These are phyloP conservation scores for Pyronema omphalodes DNA, from an alignment of 495 filamentous ascomycete genomes.

Conservation along the genomic window DNA sequence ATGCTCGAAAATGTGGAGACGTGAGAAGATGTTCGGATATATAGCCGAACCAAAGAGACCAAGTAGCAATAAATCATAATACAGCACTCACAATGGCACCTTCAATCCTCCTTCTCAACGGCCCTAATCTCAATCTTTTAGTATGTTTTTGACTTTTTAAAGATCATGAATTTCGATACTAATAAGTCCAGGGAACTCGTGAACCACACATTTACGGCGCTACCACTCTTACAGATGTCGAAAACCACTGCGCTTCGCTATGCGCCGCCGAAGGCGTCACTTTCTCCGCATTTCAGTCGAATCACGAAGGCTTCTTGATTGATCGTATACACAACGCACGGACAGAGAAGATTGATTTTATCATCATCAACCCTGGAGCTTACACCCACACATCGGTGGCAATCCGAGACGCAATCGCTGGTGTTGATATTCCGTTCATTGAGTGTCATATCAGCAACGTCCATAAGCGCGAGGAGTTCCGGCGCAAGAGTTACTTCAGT, in stretches of 20 bases:
- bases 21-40: too few species aligned
- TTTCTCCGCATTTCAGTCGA: slow-evolving; percentile 41
- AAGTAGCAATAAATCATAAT: not conserved
- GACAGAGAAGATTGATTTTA: slow-evolving; percentile 32
- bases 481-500: slow-evolving; percentile 46
- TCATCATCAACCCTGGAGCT: slow-evolving; percentile 53
- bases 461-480: slow-evolving; percentile 43
- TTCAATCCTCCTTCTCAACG: slow-evolving; percentile 56
- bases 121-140: slow-evolving; percentile 65
- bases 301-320: slow-evolving; percentile 35
- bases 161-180: not conserved
- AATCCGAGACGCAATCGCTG: slow-evolving; percentile 46
- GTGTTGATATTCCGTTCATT: slow-evolving; percentile 47
- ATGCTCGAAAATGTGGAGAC: too few species aligned
- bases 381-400: slow-evolving; percentile 52
- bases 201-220: slow-evolving; percentile 53
- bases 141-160: slow-evolving; percentile 23
- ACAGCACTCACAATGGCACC: slow-evolving; percentile 23
- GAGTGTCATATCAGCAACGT: slow-evolving; percentile 55
- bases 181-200: slow-evolving; percentile 27
- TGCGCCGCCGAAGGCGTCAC: slow-evolving; percentile 27
- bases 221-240: slow-evolving; percentile 43
- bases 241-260: slow-evolving; percentile 28
- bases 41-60: not conserved
- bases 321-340: slow-evolving; percentile 23